phyloP scores from a whole-genome alignment of 1,139 yeast genomes.

The Oligophagozyma castellii region DNA sequence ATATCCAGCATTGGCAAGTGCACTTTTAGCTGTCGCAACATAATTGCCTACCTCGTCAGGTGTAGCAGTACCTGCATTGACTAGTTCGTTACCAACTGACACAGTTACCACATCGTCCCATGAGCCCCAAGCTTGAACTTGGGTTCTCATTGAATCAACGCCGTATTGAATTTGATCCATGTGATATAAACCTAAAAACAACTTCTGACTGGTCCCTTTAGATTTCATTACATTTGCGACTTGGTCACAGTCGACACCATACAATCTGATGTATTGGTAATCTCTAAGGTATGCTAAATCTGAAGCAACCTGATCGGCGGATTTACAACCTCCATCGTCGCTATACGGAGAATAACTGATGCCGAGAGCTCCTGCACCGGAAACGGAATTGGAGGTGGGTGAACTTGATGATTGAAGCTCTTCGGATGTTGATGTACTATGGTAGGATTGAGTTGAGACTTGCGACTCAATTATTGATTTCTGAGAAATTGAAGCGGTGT shows the following conservation, averaged over 20 bases:
- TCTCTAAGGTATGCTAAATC: constrained; percentile 44
- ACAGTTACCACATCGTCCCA: constrained; percentile 66
- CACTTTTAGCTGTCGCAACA: constrained; percentile 42
- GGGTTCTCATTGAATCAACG: constrained; percentile 39
- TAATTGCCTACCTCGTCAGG: constrained; percentile 42
- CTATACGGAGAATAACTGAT: constrained; percentile 76
- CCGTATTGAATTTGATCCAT: constrained; percentile 41
- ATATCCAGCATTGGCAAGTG: constrained; percentile 50
- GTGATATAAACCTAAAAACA: constrained; percentile 59
- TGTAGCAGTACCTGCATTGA: constrained; percentile 51
- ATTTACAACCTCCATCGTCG: constrained; percentile 58
- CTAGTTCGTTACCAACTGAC: constrained; percentile 70
- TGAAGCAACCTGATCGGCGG: constrained; percentile 39
- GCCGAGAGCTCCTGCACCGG: constrained; percentile 40
- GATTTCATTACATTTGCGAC: constrained; percentile 56
- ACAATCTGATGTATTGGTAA: constrained; percentile 54
- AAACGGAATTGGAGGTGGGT: constrained; percentile 21
- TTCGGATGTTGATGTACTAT: constrained; percentile 20
- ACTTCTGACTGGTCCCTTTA: constrained; percentile 44
- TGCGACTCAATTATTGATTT: constrained; percentile 6
- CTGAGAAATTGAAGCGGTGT: constrained; percentile 29
- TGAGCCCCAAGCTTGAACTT: constrained; percentile 40
- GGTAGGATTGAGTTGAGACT: constrained; percentile 21
- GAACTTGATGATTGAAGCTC: constrained; percentile 35
- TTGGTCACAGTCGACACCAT: constrained; percentile 76